Conservation (phyloP, 1,284 basidiomycete genomes). For the Malassezia slooffiae region DNA sequence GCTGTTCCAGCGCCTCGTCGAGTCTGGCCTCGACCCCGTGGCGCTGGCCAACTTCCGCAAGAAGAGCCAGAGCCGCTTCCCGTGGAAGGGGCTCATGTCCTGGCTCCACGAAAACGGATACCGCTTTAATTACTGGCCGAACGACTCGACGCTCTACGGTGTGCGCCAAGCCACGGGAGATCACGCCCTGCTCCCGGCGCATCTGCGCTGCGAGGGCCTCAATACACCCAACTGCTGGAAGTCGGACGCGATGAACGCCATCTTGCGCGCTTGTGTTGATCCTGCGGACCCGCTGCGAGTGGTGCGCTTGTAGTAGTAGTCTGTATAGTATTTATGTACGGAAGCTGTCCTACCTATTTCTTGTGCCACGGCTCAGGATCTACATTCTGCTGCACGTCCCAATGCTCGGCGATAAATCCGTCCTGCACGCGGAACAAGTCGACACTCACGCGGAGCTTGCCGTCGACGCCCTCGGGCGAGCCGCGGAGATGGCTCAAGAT, state of each 20-base stretch:
- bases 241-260: constrained; percentile 17
- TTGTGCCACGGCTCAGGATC: background rate
- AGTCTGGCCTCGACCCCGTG: constrained; percentile 13
- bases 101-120: constrained; percentile 16
- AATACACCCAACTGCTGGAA: constrained; percentile 18
- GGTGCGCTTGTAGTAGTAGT: constrained; percentile 10
- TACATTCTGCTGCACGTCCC: background rate
- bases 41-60: constrained; percentile 15
- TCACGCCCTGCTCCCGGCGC: constrained; percentile 12
- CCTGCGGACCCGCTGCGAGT: constrained; percentile 14
- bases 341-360: background rate
- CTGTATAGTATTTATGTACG: no score
- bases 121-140: constrained; percentile 17
- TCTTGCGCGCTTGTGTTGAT: constrained; percentile 14
- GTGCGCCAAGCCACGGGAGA: constrained; percentile 12
- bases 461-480: background rate
- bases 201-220: constrained; percentile 13
- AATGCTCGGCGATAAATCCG: background rate
- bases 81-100: constrained; percentile 16
- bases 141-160: constrained; percentile 15
- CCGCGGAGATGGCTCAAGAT: background rate
- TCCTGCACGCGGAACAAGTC: background rate
- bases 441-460: background rate
- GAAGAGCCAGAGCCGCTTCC: constrained; percentile 15
- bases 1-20: constrained; percentile 15